Percentiles rank a stretch among this genome's conserved stretches.
These are phyloP conservation scores for Coemansia sp. DNA, from an alignment of 192 early-diverging fungal species.

Conservation along the genomic window DNA sequence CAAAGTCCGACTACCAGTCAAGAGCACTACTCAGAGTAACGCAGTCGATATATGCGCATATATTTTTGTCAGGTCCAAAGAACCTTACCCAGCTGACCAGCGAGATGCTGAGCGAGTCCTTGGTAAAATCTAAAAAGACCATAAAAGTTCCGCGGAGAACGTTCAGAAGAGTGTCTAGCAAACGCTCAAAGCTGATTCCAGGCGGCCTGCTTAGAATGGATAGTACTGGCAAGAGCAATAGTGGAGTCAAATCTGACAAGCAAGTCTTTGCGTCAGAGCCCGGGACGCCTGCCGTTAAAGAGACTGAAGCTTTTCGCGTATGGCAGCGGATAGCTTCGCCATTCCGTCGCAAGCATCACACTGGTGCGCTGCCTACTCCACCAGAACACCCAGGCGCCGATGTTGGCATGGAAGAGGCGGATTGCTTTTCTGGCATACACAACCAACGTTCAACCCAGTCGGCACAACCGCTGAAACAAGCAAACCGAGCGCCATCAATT, in stretches of 20 bases:
- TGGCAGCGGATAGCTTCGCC: constrained; percentile 15
- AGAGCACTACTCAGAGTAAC: constrained; percentile 17
- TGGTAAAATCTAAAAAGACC: constrained; percentile 5
- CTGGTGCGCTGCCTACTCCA: background rate
- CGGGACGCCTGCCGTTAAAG: background rate
- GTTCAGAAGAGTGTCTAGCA: constrained; percentile 8
- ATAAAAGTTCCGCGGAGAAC: constrained; percentile 14
- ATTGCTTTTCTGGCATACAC: background rate
- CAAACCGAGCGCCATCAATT: background rate
- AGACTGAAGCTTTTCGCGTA: constrained; percentile 1
- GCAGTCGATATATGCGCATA: constrained; percentile 16
- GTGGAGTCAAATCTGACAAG: background rate
- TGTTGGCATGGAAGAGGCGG: background rate
- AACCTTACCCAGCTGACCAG: constrained; percentile 22
- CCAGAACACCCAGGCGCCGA: background rate
- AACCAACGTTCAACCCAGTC: background rate
- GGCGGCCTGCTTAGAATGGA: background rate
- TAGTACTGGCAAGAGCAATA: background rate
- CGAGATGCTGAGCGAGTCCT: constrained; percentile 9
- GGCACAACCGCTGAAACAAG: background rate
- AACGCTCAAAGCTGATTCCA: background rate
- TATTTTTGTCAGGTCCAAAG: constrained; percentile 15
- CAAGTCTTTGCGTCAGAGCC: background rate
- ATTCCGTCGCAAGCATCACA: constrained; percentile 7
- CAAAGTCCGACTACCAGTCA: constrained; percentile 6